Percentiles rank a stretch among this genome's conserved stretches.
phyloP scores from a whole-genome alignment of 1,284 basidiomycete genomes.

The Tetrapyrgos nigripes region DNA sequence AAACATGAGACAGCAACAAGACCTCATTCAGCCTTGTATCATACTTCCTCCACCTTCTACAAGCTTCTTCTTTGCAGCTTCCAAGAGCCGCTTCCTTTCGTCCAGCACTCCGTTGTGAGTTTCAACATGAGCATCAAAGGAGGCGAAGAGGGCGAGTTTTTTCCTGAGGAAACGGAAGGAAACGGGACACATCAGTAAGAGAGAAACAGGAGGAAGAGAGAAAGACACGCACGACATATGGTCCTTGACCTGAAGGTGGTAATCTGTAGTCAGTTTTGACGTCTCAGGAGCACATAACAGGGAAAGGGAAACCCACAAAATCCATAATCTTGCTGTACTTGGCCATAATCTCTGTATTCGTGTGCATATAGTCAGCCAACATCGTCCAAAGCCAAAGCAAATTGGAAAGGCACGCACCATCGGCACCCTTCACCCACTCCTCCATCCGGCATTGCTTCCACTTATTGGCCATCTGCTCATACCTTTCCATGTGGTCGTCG shows the following conservation, averaged over 20 bases:
- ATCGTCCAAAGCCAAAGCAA: neutral
- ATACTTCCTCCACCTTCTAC: slow-evolving; percentile 19
- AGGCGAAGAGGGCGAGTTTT: slow-evolving; percentile 39
- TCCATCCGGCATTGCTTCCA: slow-evolving; percentile 43
- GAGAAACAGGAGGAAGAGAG: neutral
- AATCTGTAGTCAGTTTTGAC: neutral
- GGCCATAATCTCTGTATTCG: slow-evolving; percentile 34
- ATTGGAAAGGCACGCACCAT: slow-evolving; percentile 32
- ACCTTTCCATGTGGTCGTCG: slow-evolving; percentile 36
- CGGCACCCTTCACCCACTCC: slow-evolving; percentile 46
- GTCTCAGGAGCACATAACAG: neutral
- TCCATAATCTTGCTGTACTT: slow-evolving; percentile 42
- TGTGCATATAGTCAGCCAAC: neutral
- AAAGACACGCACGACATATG: slow-evolving; percentile 38
- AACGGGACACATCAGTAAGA: neutral
- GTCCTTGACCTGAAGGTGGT: slow-evolving; percentile 41
- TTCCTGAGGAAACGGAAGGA: slow-evolving; percentile 22
- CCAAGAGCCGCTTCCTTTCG: slow-evolving; percentile 33
- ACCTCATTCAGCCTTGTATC: neutral
- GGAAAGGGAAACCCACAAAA: slow-evolving; percentile 34
- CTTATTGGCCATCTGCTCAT: slow-evolving; percentile 36
- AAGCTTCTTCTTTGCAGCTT: slow-evolving; percentile 31
- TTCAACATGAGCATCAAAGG: slow-evolving; percentile 34
- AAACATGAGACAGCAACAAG: too few relatives aligned
- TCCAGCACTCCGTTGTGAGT: slow-evolving; percentile 32